Conservation (phyloP, 2,329 filamentous ascomycete genomes). For the Fusarium buharicum region DNA sequence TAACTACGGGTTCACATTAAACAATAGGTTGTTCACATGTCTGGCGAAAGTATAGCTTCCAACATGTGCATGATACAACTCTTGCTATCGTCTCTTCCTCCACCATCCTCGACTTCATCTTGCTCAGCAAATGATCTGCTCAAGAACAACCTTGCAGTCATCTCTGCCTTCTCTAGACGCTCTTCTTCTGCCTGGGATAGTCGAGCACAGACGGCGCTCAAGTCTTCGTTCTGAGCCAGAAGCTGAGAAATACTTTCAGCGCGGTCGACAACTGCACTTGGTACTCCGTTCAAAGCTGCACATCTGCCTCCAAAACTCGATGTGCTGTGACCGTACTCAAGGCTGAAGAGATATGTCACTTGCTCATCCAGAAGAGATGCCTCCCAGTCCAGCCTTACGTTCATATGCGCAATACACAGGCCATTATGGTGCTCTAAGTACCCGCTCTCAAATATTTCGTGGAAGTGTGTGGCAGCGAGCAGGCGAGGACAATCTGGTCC, state of each 20-base stretch:
- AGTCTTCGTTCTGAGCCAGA: conserved; percentile 76
- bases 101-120: background rate
- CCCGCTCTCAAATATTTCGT: conserved; percentile 76
- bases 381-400: conserved; percentile 68
- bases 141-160: conserved; percentile 68
- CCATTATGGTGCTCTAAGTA: conserved; percentile 62
- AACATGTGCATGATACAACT: conserved; percentile 30
- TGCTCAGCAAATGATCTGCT: conserved; percentile 31
- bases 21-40: background rate
- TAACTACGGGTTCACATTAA: background rate
- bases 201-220: conserved; percentile 76
- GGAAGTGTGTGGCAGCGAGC: conserved; percentile 70
- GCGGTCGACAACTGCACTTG: conserved; percentile 74
- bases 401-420: conserved; percentile 76
- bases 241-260: conserved; percentile 79
- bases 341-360: conserved; percentile 78
- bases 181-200: conserved; percentile 71
- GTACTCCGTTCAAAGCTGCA: conserved; percentile 87
- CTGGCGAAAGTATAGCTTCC: conserved; percentile 25
- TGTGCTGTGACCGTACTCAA: conserved; percentile 73
- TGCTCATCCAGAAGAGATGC: conserved; percentile 66
- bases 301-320: conserved; percentile 89
- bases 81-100: background rate
- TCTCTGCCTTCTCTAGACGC: conserved; percentile 75
- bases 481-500: conserved; percentile 63